Evolutionary conservation across 768 basidiomycete genomes (phyloP), one percentile per base, ranked within the genome.

Genomic region (Glaciozyma antarctica): DNA sequence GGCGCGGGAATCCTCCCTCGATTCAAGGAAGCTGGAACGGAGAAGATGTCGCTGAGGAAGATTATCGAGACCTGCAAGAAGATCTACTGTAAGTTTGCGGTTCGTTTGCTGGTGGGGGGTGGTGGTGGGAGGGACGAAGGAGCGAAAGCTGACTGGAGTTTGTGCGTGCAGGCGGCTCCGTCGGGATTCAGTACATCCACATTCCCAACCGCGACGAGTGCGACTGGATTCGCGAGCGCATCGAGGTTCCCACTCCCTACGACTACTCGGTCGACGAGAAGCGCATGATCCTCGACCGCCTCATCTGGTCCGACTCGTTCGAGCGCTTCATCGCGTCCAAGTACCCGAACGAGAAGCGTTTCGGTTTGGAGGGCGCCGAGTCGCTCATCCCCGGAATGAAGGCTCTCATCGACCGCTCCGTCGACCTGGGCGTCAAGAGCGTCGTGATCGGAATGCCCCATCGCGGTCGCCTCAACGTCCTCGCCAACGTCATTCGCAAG

Each of bases 281-380:
- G 79, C 86, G 91, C 55, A 93, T 98, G 89, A 93, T 99, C 70
- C 84, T 99, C 62, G 95, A 99, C 79, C 89, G 95, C 66, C 86
- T 97, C 73, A 97, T 98, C 76, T 99, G 95, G 95, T 98, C 94
- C n/a, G 95, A 98, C 74, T 88, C 89, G 6, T 98, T 98, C 75
- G 95, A 99, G 78, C 92, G 92, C 75, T 99, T 97, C 82, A 92
- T 99, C 69, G 88, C 92, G 26, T 88, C 85, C 82, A 99, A 98
- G 77, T 95, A 90, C 79, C 95, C 95, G 72, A 99, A 97, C 79
- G 95, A 99, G 81, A 99, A 99, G 79, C 88, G 95, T 55, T 99
- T 99, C 78, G 95, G 95, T 77, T 83, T 99, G 51, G 95, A 99
- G 78, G 95, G 95, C 62, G 95, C 92, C 78, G 95, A 99, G 78